Evolutionary conservation across 129 eudicot species (phyloP).

Genomic region (Flaveria linearis): DNA sequence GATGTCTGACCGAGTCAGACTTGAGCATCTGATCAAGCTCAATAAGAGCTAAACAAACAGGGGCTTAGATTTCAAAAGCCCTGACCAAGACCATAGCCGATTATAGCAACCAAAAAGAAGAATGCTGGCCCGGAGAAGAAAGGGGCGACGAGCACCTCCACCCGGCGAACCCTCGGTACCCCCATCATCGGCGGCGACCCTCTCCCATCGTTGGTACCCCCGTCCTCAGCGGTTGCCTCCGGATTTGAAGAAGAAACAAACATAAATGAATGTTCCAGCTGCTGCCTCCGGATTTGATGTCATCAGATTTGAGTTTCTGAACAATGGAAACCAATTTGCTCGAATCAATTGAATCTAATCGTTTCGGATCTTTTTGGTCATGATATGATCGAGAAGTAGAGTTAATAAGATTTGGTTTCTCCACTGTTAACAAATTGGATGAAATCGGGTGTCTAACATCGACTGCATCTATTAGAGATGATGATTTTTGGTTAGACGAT

Average conservation of each 20-base stretch:
- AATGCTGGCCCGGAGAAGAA: too few relatives aligned
- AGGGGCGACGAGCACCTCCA: too few relatives aligned
- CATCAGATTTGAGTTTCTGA: neutral
- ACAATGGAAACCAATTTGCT: neutral
- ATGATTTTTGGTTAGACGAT: conserved; percentile 15
- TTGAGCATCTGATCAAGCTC: too few relatives aligned
- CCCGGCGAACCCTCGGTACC: too few relatives aligned
- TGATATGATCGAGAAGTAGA: conserved; percentile 3
- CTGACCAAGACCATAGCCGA: too few relatives aligned
- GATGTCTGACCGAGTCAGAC: too few relatives aligned
- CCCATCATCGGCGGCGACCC: too few relatives aligned
- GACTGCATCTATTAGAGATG: neutral
- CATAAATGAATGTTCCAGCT: conserved; percentile 31
- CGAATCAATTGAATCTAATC: conserved; percentile 10
- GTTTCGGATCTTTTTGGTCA: neutral
- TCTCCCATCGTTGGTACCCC: too few relatives aligned
- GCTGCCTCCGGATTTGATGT: conserved; percentile 7
- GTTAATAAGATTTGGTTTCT: conserved; percentile 8
- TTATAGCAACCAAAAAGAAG: too few relatives aligned
- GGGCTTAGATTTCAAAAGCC: too few relatives aligned
- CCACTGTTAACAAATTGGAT: neutral
- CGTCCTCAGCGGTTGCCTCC: too few relatives aligned
- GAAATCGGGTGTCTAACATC: neutral
- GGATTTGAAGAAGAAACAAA: conserved; percentile 38
- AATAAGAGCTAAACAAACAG: too few relatives aligned